Evolutionary conservation across 2,329 filamentous ascomycete genomes (phyloP), one percentile per base, ranked within the genome.

Genomic region (Cladorrhinum sp.): DNA sequence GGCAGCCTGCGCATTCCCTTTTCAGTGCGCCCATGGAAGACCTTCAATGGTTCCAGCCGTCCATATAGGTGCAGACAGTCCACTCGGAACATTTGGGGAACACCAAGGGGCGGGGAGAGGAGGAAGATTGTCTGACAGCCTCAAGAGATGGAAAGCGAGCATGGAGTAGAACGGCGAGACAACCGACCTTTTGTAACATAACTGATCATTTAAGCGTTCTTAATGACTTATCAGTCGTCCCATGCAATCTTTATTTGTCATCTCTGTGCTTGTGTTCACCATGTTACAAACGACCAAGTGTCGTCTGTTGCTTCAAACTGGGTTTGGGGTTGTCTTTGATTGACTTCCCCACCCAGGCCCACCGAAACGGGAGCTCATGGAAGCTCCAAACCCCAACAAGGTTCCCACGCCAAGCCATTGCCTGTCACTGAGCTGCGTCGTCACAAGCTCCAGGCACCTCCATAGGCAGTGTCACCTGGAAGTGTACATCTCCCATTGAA

Each of bases 11-110:
- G 79, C 78, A 0, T 91, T 93, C 63, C 91, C 91, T 0, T 95
- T 95, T 65, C 87, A 91, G 70, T 96, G 91, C 73, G 91, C 91
- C 1, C 91, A 96, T 77, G 91, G 91, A 0, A 79, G 87, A 57
- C 86, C 86, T 1, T 86, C 83, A 32, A 83, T 89, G 81, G 81
- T 83, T 5, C 86, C 86, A 1, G 62, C 89, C n/a, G 72, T 87
- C 3, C 80, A 85, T 62, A 62, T 87, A 27, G 78, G 78, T 1
- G 27, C 9, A 23, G 50, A 58, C 10, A 32, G 52, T 5, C 27
- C 12, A 8, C 10, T 65, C 23, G 64, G 55, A 12, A 20, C 29
- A 2, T 41, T 22, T 9, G 59, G 25, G 1, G 13, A 20, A 10
- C 38, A 41, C 23, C 1, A 23, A 53, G 29, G 50, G 23, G 32